These are phyloP conservation scores for Pyricularia pennisetigena DNA, from an alignment of 2,329 filamentous ascomycete species.

Conservation along the genomic window DNA sequence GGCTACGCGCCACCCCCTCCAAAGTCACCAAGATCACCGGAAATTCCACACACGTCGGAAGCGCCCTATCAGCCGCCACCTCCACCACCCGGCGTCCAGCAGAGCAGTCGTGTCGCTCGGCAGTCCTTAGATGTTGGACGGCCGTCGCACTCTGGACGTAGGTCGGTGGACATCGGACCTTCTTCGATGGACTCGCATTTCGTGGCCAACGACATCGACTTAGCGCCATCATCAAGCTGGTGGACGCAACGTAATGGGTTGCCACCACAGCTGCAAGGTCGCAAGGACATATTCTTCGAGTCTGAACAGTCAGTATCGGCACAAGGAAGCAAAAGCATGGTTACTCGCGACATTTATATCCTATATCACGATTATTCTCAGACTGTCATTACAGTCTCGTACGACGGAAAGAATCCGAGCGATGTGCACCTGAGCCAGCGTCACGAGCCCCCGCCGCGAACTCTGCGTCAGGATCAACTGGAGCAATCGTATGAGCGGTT, in stretches of 20 bases:
- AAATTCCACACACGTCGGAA: not conserved
- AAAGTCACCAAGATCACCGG: slow-evolving; percentile 23
- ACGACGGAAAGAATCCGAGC: slow-evolving; percentile 62
- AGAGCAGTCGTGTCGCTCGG: slow-evolving; percentile 30
- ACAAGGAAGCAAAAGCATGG: slow-evolving; percentile 56
- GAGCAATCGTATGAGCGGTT: slow-evolving; percentile 77
- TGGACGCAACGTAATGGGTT: slow-evolving; percentile 75
- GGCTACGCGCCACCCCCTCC: slow-evolving; percentile 16
- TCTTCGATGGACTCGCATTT: slow-evolving; percentile 71
- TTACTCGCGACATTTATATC: slow-evolving; percentile 78
- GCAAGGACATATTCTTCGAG: slow-evolving; percentile 76
- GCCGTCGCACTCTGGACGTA: slow-evolving; percentile 26
- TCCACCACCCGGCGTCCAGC: slow-evolving; percentile 25
- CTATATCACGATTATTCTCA: slow-evolving; percentile 95
- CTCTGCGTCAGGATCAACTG: slow-evolving; percentile 83
- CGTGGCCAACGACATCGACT: slow-evolving; percentile 80
- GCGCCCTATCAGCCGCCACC: slow-evolving; percentile 24
- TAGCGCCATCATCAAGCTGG: slow-evolving; percentile 68
- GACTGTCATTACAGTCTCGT: slow-evolving; percentile 74
- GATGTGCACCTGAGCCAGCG: slow-evolving; percentile 73
- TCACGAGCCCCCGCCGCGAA: slow-evolving; percentile 73
- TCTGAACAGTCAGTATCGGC: slow-evolving; percentile 65
- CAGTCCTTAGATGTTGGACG: slow-evolving; percentile 57
- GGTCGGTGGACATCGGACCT: slow-evolving; percentile 71
- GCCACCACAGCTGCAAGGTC: slow-evolving; percentile 72